phyloP scores from a whole-genome alignment of 495 filamentous ascomycete species.

The Aspergillus egyptiacus region DNA sequence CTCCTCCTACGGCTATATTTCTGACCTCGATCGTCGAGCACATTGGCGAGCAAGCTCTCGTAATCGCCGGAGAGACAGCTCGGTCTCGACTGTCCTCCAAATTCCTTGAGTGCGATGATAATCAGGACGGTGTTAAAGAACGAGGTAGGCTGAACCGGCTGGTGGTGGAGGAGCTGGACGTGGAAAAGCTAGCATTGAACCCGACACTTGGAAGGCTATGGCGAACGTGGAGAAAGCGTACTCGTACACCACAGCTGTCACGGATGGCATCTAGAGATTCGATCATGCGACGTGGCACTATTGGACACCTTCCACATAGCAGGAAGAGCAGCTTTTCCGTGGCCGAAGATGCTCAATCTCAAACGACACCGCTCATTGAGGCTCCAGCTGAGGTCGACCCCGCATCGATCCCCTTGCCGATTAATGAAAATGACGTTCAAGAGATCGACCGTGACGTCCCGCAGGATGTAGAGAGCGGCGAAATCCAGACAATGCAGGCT shows the following conservation, averaged over 20 bases:
- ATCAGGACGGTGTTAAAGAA: constrained; percentile 17
- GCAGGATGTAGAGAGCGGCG: constrained; percentile 52
- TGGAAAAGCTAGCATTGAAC: constrained; percentile 88
- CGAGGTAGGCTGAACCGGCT: constrained; percentile 51
- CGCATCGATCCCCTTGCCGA: constrained; percentile 56
- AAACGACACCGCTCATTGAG: constrained; percentile 3
- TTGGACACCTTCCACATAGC: constrained; percentile 14
- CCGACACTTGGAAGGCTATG: constrained; percentile 82
- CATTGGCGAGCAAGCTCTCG: constrained; percentile 83
- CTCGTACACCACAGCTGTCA: constrained; percentile 39
- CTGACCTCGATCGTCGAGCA: constrained; percentile 91
- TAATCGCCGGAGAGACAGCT: constrained; percentile 83
- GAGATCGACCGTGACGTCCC: constrained; percentile 67
- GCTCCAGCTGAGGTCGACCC: constrained; percentile 38
- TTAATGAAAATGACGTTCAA: constrained; percentile 60
- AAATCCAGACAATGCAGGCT: constrained; percentile 44
- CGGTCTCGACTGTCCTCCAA: constrained; percentile 57
- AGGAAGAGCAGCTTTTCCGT: constrained; percentile 39
- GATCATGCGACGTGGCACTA: constrained; percentile 31
- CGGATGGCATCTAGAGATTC: constrained; percentile 42
- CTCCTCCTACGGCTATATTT: constrained; percentile 91
- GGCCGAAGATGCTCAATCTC: constrained; percentile 27
- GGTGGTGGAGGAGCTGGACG: constrained; percentile 82
- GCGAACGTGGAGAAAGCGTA: constrained; percentile 90
- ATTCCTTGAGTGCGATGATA: constrained; percentile 20